Base-by-base conservation (phyloP, 352 stramenopile genomes). In the Saprolegnia parasitica region DNA sequence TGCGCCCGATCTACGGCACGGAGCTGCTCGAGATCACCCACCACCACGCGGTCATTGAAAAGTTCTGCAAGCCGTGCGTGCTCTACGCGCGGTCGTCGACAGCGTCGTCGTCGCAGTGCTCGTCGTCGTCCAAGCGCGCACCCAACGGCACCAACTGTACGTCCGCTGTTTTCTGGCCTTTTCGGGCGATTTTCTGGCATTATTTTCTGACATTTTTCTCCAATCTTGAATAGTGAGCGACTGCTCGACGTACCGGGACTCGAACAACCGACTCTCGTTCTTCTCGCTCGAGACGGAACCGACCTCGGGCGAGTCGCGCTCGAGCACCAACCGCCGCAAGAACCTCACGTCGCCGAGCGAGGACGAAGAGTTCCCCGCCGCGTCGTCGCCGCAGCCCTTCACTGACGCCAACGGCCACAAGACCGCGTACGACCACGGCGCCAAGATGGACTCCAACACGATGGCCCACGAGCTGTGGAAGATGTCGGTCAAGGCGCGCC, bases 31-130 rank as follows among this genome's bases (percentile, higher is more conserved):
- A 49, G 42, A 49, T 49, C 42, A 49, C 42, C 42, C 11, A 49
- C 42, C 42, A 49, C 42, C 42, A 49, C 42, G 42, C 42, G 3
- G 42, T 49, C 42, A n/a, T 49, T 15, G 55, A 62, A 45, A 62
- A 62, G 35, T 62, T 62, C 24, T 62, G 55, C 55, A 62, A 62
- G 55, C 55, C 55, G 32, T 62, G 55, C 24, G 55, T 62, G 26
- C 32, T 62, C 5, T 39, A 40, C 18, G n/a, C 55, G 18, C 26
- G 55, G 23, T 49, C 42, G 13, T 49, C 42, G 13, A 49, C 42
- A 8, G 11, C 42, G 11, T n/a, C 42, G 18, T 49, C 42, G 42
- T 49, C 42, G 42, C 42, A 49, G 18, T 49, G 42, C 42, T 49
- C 42, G 18, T 49, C 42, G 42, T 49, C 42, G 13, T 4, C 42